Base-by-base conservation (phyloP, 2,329 filamentous ascomycete species). In the Madurella fahalii region DNA sequence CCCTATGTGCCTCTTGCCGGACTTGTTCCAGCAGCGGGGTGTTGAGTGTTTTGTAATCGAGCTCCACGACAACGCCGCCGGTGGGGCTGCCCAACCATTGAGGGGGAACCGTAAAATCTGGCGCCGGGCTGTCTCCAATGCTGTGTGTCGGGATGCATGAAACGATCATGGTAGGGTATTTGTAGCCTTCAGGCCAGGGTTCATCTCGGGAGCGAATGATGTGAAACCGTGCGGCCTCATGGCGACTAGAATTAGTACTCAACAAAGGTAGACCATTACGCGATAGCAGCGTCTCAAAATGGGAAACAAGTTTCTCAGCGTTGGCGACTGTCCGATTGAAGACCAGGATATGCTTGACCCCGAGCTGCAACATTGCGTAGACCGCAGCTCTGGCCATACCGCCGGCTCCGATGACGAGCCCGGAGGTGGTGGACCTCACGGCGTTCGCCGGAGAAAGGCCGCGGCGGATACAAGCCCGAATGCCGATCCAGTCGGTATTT, bases 401-500 rank as follows among this genome's bases (percentile, higher is more conserved):
- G 7, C 84, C 84, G 1, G 84, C 83, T 30, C 84, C 84, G 31
- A 87, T 78, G 18, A 87, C 77, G 13, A 87, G 72, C 0, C 79
- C 83, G 1, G 75, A 80, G 2, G 77, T 79, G 9, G 70, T 74
- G 0, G 79, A 74, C 2, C 82, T 76, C 0, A 86, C 78, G 1
- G 81, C 82, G 58, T 87, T 87, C 3, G 86, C 85, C 0, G 88
- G 88, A 0, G 87, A 90, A 2, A 91, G 74, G 2, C 87, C 87
- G 32, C 86, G 78, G 5, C 84, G 79, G 41, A 92, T 81, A 64
- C 86, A 90, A 2, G 85, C 86, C 50, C 85, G 76, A 41, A 92
- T 88, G 5, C 88, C 88, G 34, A 90, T 86, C 85, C 88, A 92
- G 67, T 92, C 88, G 0, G 87, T 91, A 56, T 92, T 92, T 55